Base-by-base conservation (phyloP, 2,329 filamentous ascomycete genomes). In the Aspergillus unguis region DNA sequence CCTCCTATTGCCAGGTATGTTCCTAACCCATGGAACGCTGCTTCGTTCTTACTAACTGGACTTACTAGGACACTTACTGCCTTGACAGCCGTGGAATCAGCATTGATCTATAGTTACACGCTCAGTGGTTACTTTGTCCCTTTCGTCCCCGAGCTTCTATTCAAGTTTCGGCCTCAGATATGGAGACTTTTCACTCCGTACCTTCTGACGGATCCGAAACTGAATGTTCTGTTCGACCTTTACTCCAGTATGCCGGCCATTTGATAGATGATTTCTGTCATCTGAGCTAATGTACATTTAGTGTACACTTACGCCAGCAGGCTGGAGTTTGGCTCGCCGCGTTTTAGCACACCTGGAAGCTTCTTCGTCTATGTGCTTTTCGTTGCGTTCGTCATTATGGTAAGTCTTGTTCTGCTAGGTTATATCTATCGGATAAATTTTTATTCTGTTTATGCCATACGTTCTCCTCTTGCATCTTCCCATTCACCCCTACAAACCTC, bases 291-390 rank as follows among this genome's bases (percentile, higher is more conserved):
- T 57, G 51, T 58, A 10, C 49, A 55, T 44, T 45, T 63, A 84
- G 78, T 94, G 59, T 96, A 86, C 75, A 85, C 82, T 58, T 95
- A 94, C 74, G 76, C 87, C 62, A 87, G 82, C 66, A 81, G 85
- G 59, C 76, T 95, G 45, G 92, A 96, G 76, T 80, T 74, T 38
- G 80, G 81, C 58, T 88, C 87, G 56, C 74, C 85, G 48, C 84
- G 88, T 54, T 92, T 96, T 69, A 74, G 79, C 38, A 80, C 82
- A 60, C 87, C 87, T 53, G 91, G 90, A 66, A 88, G 94, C 68
- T 82, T 94, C 62, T 79, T 94, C 57, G 85, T 85, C 75, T 96
- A 95, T 69, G 75, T 95, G 62, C 73, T 85, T 54, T 94, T 94
- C 68, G 80, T 92, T 62, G 79, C 81, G 61, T 73, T 75, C 47